A percentile compares a stretch with the other conserved stretches of the same genome.
phyloP scores from a whole-genome alignment of 2,329 filamentous ascomycete genomes.

The Pseudocercospora fijiensis region DNA sequence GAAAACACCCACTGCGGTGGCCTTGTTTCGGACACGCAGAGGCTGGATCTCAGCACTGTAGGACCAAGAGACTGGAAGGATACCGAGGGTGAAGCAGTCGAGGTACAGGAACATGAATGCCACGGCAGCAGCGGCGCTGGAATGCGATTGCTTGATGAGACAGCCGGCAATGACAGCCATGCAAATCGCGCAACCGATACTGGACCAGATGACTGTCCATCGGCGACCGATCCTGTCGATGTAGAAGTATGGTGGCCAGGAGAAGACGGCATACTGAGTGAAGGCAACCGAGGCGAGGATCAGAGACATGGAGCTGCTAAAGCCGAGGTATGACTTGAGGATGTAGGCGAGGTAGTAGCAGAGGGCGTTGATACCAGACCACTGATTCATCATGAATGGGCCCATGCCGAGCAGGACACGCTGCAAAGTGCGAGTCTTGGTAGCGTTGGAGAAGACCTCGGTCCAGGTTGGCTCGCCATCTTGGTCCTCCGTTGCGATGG shows the following conservation, averaged over 20 bases:
- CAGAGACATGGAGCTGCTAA: slow-evolving; percentile 32
- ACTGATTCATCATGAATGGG: slow-evolving; percentile 39
- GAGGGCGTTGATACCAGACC: slow-evolving; percentile 29
- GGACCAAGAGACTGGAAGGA: slow-evolving; percentile 43
- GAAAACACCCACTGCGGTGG: slow-evolving; percentile 50
- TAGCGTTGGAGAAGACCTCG: slow-evolving; percentile 41
- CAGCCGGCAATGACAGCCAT: slow-evolving; percentile 40
- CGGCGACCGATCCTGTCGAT: slow-evolving; percentile 36
- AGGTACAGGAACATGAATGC: slow-evolving; percentile 52
- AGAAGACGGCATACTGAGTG: slow-evolving; percentile 37
- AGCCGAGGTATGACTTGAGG: slow-evolving; percentile 33
- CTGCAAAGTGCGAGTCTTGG: slow-evolving; percentile 40
- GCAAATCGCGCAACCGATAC: slow-evolving; percentile 37
- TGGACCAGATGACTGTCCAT: slow-evolving; percentile 35
- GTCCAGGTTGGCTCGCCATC: slow-evolving; percentile 39
- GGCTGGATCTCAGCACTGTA: slow-evolving; percentile 53
- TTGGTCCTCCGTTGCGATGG: slow-evolving; percentile 34
- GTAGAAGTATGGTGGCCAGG: slow-evolving; percentile 37
- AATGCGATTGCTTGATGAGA: slow-evolving; percentile 30
- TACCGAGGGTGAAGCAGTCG: slow-evolving; percentile 55
- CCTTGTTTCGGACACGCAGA: slow-evolving; percentile 50
- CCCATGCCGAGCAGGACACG: slow-evolving; percentile 41
- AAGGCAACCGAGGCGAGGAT: slow-evolving; percentile 37
- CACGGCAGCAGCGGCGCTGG: slow-evolving; percentile 36
- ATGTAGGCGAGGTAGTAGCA: slow-evolving; percentile 37